phyloP scores from a whole-genome alignment of 2,329 filamentous ascomycete species.

The Alternaria sp. region DNA sequence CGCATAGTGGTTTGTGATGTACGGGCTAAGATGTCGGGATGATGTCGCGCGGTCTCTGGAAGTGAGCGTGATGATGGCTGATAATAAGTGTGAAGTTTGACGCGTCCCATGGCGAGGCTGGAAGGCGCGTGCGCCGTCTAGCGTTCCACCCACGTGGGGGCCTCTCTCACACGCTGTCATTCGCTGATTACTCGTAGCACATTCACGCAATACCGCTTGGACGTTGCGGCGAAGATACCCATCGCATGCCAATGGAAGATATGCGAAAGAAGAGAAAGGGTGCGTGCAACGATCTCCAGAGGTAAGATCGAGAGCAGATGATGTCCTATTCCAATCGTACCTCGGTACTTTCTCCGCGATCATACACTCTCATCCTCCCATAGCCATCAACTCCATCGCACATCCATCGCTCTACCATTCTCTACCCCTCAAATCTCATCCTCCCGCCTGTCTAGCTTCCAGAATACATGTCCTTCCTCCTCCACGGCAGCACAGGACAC shows the following conservation, averaged over 20 bases:
- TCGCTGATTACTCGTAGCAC: neutral
- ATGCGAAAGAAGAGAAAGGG: neutral
- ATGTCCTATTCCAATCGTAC: neutral
- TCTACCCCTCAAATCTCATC: neutral
- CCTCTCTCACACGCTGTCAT: neutral
- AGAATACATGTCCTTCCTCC: conserved; percentile 38
- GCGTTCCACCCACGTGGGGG: neutral
- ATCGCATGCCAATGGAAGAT: neutral
- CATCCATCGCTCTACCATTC: neutral
- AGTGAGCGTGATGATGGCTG: neutral
- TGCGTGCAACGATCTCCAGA: neutral
- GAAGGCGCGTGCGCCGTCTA: neutral
- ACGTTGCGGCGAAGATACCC: neutral
- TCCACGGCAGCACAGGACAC: conserved; percentile 39
- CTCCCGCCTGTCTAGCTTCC: neutral
- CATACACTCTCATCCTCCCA: neutral
- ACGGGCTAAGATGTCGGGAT: neutral
- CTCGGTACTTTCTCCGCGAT: conserved; percentile 3
- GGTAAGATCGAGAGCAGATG: neutral
- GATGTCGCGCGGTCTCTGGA: neutral
- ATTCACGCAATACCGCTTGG: too few relatives aligned
- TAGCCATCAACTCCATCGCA: neutral
- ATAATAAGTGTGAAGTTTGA: neutral
- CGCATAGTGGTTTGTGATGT: rapidly evolving
- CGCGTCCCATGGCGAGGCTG: neutral